Evolutionary conservation across 805 yeast genomes (phyloP), one percentile per base, ranked within the genome.

Genomic region (Sugiyamaella mastotermitis): DNA sequence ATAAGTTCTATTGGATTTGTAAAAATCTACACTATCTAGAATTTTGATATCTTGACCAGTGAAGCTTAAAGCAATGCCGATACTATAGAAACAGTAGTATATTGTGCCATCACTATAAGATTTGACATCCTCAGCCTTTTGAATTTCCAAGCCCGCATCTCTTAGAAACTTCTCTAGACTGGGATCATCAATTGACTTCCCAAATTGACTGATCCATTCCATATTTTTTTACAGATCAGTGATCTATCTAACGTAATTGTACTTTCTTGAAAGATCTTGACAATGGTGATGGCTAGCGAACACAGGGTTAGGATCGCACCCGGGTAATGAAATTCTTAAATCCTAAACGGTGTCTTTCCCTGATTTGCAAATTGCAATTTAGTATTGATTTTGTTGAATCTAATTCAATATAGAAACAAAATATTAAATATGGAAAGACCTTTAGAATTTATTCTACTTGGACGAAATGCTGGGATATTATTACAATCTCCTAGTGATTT

Each of bases 401-500:
- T 27, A 7, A 14, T 11, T 14, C 17, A 27, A 27, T 7, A 14
- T 14, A 27, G 15, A 27, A 27, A 15, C 31, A 27, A 27, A 27
- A 8, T 7, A 27, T 20, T 20, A 9, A 31, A 17, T 7, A 68
- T 69, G 74, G 68, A 73, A 3, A 60, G 64, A 22, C 78, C 80
- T 6, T 56, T 76, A 36, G 56, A 58, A 19, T 44, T 52, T 38
- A 72, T 57, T 11, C 46, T 57, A n/a, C 51, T 43, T 24, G 74
- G 68, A 10, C 75, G 95, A 40, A 66, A 72, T 49, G 71, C 72
- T 37, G 78, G 78, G 8, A 37, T 50, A 10, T 74, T 77, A 49
- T 67, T 86, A 38, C 75, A 74, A 48, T 69, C 85, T 3, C 50
- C 84, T 1, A 74, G 71, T 13, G 96, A 87, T 52, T 86, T 63